Conservation (phyloP, 441 rosid species). For the Hura crepitans region DNA sequence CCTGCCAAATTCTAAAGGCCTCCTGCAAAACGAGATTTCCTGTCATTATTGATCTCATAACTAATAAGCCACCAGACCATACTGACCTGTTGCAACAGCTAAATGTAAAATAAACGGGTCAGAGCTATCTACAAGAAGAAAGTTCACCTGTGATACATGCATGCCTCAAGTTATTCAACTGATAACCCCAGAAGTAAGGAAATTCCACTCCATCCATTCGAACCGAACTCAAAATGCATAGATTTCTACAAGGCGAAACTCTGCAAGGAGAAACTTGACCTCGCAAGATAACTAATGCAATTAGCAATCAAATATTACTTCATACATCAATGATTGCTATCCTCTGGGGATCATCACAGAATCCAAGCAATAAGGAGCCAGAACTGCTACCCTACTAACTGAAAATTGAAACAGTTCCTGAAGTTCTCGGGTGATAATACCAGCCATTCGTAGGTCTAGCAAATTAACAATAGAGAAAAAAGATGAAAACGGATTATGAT, state of each 20-base stretch:
- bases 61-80: neutral
- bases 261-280: constrained; percentile 14
- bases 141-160: constrained; percentile 11
- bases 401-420: neutral
- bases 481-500: neutral
- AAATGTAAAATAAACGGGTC: neutral
- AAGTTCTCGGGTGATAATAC: neutral
- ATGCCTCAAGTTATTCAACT: neutral
- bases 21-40: constrained; percentile 2
- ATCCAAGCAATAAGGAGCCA: neutral
- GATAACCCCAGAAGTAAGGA: neutral
- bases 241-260: constrained; percentile 17
- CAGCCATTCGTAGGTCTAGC: neutral
- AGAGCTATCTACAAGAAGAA: constrained; percentile 12
- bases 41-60: neutral
- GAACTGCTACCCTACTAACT: neutral
- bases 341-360: neutral
- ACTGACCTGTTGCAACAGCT: neutral
- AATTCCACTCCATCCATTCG: constrained; percentile 4
- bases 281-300: constrained; percentile 1
- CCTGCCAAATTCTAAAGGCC: neutral
- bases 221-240: neutral
- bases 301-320: too few relatives aligned
- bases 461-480: constrained; percentile 4
- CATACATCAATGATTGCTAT: neutral